phyloP scores from a whole-genome alignment of 2,329 filamentous ascomycete genomes.

The Curvularia eragrostidis region DNA sequence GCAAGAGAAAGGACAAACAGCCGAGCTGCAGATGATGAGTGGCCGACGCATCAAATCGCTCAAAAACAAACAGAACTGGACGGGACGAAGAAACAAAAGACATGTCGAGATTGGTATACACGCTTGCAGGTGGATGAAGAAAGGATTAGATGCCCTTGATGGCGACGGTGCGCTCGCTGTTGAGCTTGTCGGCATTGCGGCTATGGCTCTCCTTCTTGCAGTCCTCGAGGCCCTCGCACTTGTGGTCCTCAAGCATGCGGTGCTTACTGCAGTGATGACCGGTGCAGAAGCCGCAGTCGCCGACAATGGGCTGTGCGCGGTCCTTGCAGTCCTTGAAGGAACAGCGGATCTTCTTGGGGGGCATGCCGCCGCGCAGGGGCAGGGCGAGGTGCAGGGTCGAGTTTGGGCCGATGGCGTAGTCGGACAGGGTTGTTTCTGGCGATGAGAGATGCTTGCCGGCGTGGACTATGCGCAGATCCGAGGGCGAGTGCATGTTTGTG shows the following conservation, averaged over 20 bases:
- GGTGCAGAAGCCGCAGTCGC: conserved; percentile 93
- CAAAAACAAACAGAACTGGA: conserved; percentile 51
- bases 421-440: conserved; percentile 53
- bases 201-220: conserved; percentile 98
- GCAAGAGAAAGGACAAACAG: background rate
- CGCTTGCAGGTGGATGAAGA: background rate
- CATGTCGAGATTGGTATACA: background rate
- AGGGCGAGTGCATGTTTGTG: conserved; percentile 58
- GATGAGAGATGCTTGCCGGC: conserved; percentile 63
- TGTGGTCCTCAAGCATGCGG: conserved; percentile 90
- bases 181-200: conserved; percentile 89
- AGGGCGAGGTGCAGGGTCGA: conserved; percentile 62
- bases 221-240: conserved; percentile 90
- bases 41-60: background rate
- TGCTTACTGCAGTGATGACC: conserved; percentile 96
- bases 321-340: conserved; percentile 88
- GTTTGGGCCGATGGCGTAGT: conserved; percentile 58
- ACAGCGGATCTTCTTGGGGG: conserved; percentile 82
- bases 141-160: conserved; percentile 74
- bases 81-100: background rate
- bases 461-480: conserved; percentile 63
- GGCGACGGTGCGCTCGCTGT: conserved; percentile 90
- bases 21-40: conserved; percentile 15
- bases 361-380: conserved; percentile 63
- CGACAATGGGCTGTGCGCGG: conserved; percentile 88